Conservation (phyloP, 306 rosid genomes). For the Crataegus laevigata region DNA sequence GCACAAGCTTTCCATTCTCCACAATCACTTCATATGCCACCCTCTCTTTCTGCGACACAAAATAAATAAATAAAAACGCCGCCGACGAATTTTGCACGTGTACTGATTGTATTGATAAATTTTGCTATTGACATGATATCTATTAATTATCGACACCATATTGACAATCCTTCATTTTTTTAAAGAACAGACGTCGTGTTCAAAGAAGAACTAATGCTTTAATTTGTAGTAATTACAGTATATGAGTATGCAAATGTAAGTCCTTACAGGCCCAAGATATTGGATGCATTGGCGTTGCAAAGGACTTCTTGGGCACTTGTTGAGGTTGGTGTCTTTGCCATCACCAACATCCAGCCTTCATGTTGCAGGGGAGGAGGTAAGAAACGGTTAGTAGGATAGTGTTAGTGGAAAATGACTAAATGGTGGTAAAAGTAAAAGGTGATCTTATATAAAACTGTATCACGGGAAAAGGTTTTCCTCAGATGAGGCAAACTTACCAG, state of each 20-base stretch:
- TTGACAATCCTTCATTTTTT: accelerated
- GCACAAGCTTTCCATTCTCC: conserved; percentile 27
- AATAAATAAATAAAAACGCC: neutral
- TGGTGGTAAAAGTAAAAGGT: too few relatives aligned
- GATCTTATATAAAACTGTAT: too few relatives aligned
- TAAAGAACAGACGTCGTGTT: too few relatives aligned
- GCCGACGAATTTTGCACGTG: neutral
- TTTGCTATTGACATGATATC: too few relatives aligned
- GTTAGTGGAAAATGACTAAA: too few relatives aligned
- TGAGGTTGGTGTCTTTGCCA: conserved; percentile 29
- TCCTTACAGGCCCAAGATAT: conserved; percentile 46
- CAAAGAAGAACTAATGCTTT: too few relatives aligned
- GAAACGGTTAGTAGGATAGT: neutral
- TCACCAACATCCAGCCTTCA: conserved; percentile 55
- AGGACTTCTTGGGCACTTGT: conserved; percentile 26
- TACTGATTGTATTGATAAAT: too few relatives aligned
- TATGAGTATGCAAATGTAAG: neutral
- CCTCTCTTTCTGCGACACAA: conserved; percentile 30
- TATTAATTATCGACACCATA: too few relatives aligned
- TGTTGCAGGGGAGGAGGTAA: neutral
- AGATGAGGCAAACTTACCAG: conserved; percentile 24
- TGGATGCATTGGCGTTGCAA: conserved; percentile 33
- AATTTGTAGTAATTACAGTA: neutral
- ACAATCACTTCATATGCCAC: conserved; percentile 34
- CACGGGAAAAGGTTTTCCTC: neutral